A percentile compares a stretch with the other conserved stretches of the same genome.
Evolutionary conservation across 1,284 basidiomycete species (phyloP).

Genomic region (Rhodotorula mucilaginosa): DNA sequence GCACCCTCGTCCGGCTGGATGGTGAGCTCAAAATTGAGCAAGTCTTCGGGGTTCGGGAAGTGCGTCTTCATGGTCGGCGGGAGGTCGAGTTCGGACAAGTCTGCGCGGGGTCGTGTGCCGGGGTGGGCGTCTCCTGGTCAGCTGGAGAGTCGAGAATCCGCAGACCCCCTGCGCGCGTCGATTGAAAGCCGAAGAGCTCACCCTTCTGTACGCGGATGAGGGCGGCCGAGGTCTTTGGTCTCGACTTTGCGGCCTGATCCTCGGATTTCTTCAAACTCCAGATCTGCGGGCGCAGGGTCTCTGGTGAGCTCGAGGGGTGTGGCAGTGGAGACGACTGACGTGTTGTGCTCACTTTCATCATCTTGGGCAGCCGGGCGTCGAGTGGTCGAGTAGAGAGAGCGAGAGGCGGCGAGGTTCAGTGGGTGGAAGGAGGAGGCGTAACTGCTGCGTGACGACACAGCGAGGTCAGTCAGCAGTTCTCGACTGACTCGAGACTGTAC

Average conservation of each 20-base stretch:
- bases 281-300: constrained; percentile 59
- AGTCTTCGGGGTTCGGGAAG: constrained; percentile 86
- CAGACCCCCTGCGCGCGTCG: background rate
- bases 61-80: constrained; percentile 93
- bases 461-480: no score
- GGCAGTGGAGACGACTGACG: background rate
- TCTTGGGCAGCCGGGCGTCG: constrained; percentile 12
- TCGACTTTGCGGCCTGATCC: constrained; percentile 88
- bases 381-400: background rate
- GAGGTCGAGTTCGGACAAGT: constrained; percentile 93
- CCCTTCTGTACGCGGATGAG: constrained; percentile 99
- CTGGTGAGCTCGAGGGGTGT: no score
- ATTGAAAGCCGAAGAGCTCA: constrained; percentile 48
- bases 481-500: no score
- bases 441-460: no score
- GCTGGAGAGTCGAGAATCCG: no score
- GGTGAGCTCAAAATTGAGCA: constrained; percentile 92
- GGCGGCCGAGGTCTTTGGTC: constrained; percentile 94
- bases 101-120: constrained; percentile 54
- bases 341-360: constrained; percentile 27
- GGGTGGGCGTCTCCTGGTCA: no score
- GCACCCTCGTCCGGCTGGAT: constrained; percentile 95
- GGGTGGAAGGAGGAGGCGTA: no score
- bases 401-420: background rate
- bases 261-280: constrained; percentile 98